These are phyloP conservation scores for Diaporthe sp. DNA, from an alignment of 2,329 filamentous ascomycete genomes.

Conservation along the genomic window DNA sequence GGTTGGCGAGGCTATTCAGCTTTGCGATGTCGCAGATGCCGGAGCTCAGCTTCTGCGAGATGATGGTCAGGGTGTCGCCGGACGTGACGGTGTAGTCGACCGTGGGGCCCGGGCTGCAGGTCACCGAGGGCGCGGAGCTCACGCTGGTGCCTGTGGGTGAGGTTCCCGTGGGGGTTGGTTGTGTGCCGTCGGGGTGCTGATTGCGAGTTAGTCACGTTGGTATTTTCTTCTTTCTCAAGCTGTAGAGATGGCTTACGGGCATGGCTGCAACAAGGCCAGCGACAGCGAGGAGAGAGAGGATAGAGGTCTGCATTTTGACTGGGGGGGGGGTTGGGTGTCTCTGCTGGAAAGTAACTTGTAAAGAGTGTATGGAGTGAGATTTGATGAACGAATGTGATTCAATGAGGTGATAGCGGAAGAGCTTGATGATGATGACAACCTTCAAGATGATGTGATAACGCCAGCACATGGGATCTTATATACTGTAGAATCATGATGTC, in stretches of 20 bases:
- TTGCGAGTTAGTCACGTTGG: background rate
- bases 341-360: background rate
- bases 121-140: background rate
- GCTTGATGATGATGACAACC: background rate
- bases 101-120: background rate
- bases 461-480: background rate
- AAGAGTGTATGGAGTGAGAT: background rate
- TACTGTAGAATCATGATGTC: background rate
- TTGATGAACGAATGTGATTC: background rate
- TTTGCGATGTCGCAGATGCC: constrained; percentile 13
- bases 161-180: background rate
- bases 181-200: constrained; percentile 4
- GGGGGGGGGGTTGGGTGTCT: no score
- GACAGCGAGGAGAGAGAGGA: constrained; percentile 2
- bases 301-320: constrained; percentile 6
- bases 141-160: background rate
- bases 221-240: no score
- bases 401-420: background rate
- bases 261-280: constrained; percentile 11
- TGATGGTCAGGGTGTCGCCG: constrained; percentile 17
- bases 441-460: background rate
- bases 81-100: background rate
- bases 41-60: constrained; percentile 15
- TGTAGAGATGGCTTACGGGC: background rate
- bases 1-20: constrained; percentile 5